Percentiles rank a stretch among this genome's conserved stretches.
Conservation (phyloP, 2,329 filamentous ascomycete genomes). For the Cladorrhinum sp. region DNA sequence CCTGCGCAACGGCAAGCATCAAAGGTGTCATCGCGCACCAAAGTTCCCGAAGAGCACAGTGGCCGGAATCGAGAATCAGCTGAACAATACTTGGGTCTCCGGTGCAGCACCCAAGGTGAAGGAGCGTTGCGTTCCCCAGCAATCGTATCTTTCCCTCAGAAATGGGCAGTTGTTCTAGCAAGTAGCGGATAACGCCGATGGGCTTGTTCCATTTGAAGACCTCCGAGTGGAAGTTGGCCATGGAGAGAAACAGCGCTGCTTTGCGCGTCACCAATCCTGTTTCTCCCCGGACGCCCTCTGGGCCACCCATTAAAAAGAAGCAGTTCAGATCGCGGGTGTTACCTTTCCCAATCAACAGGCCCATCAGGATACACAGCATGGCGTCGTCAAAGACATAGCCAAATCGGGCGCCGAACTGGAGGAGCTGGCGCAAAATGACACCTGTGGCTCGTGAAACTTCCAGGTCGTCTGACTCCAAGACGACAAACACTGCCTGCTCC, state of each 20-base stretch:
- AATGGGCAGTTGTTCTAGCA: background rate
- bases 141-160: background rate
- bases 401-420: background rate
- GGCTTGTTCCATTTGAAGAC: background rate
- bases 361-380: background rate
- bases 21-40: conserved; percentile 2
- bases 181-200: background rate
- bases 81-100: background rate
- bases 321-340: background rate
- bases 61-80: background rate
- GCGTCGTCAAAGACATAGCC: conserved; percentile 2
- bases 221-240: background rate
- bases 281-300: background rate
- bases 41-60: background rate
- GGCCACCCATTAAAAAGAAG: background rate
- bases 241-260: background rate
- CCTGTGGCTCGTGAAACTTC: background rate
- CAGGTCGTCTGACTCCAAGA: background rate
- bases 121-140: conserved; percentile 4
- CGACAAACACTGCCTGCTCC: background rate
- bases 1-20: background rate
- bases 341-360: background rate
- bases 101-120: conserved; percentile 4
- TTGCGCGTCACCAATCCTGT: background rate
- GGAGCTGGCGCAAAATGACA: background rate